These are phyloP conservation scores for Artemisia annua DNA, from an alignment of 129 eudicot species.

Conservation along the genomic window DNA sequence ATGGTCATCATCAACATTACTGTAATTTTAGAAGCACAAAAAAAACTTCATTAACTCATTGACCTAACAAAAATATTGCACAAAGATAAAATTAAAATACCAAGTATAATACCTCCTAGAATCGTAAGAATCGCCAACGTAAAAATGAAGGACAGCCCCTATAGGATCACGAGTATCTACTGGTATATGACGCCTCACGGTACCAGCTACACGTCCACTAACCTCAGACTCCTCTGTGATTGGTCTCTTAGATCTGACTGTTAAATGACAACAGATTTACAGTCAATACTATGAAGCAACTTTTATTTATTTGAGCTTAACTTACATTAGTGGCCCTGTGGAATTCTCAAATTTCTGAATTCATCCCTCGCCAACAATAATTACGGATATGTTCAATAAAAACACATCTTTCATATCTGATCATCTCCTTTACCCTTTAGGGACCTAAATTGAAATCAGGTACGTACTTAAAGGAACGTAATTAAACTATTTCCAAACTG, in stretches of 20 bases:
- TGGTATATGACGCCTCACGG: conserved; percentile 87
- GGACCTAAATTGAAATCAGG: no score
- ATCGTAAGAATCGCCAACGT: conserved; percentile 85
- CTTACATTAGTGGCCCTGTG: no score
- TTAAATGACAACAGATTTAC: conserved; percentile 15
- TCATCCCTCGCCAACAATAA: no score
- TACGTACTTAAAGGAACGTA: no score
- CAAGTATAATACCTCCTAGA: conserved; percentile 50
- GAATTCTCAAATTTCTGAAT: no score
- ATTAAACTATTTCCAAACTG: no score
- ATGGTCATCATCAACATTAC: conserved; percentile 71
- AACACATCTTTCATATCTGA: no score
- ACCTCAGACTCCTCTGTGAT: conserved; percentile 65
- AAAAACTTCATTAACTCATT: conserved; percentile 14
- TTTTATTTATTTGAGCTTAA: not conserved
- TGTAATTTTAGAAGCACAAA: conserved; percentile 20
- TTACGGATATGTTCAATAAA: no score
- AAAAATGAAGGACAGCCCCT: conserved; percentile 92
- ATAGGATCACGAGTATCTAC: conserved; percentile 83
- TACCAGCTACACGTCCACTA: conserved; percentile 87
- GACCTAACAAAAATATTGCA: not conserved
- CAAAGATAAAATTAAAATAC: not conserved
- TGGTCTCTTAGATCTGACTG: conserved; percentile 68
- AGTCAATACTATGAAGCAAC: not conserved
- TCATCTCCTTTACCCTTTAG: no score